Percentiles rank a stretch among this genome's conserved stretches.
phyloP scores from a whole-genome alignment of 140 eudicot genomes.

The Anethum foeniculum region DNA sequence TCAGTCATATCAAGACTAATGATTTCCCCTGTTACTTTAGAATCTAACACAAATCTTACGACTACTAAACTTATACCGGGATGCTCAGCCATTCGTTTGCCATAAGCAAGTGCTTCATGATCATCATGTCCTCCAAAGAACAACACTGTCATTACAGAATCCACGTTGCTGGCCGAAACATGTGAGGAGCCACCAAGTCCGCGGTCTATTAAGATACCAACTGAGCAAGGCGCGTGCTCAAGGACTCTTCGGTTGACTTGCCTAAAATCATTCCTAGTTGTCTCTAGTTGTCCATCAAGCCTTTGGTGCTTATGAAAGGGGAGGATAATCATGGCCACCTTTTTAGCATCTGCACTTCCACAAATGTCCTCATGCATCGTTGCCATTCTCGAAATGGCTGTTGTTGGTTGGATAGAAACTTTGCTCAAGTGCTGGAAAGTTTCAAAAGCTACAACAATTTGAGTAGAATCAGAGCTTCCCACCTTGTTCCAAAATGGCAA shows the following conservation, averaged over 20 bases:
- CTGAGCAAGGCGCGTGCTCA: conserved; percentile 60
- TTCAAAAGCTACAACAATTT: conserved; percentile 62
- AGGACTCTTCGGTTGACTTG: conserved; percentile 45
- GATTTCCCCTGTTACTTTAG: conserved; percentile 17
- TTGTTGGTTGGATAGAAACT: conserved; percentile 51
- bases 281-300: conserved; percentile 62
- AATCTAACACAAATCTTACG: conserved; percentile 36
- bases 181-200: conserved; percentile 60
- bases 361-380: conserved; percentile 67
- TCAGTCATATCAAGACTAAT: conserved; percentile 43
- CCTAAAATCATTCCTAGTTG: conserved; percentile 47
- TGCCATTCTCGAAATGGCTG: conserved; percentile 45
- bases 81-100: conserved; percentile 58
- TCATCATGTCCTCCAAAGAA: conserved; percentile 75
- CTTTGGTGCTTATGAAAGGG: conserved; percentile 71
- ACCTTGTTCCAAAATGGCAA: conserved; percentile 60
- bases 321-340: conserved; percentile 52
- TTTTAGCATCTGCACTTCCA: conserved; percentile 44
- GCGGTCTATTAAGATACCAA: conserved; percentile 61
- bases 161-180: conserved; percentile 45
- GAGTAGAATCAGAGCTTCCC: conserved; percentile 24
- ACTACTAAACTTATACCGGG: conserved; percentile 51
- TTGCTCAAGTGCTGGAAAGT: conserved; percentile 48
- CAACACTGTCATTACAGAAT: conserved; percentile 34
- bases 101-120: conserved; percentile 59